Evolutionary conservation across 176 grass and related monocot species (phyloP).

Genomic region (Echinochloa phyllopogon): DNA sequence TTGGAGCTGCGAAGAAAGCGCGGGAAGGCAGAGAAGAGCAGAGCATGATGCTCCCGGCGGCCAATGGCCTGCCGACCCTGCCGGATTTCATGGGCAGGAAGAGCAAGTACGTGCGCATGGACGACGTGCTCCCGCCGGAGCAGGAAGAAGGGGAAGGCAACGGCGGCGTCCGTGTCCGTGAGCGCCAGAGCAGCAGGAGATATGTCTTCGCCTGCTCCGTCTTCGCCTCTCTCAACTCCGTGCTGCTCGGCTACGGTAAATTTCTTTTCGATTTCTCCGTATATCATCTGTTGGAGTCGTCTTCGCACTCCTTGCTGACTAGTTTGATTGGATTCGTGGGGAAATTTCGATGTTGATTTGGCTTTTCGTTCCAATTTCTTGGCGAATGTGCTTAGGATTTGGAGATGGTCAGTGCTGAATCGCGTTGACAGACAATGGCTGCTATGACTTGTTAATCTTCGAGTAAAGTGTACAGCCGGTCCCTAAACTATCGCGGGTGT

Average conservation of each 20-base stretch:
- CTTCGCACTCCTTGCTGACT: not conserved
- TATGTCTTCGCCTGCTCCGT: constrained; percentile 76
- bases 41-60: constrained; percentile 32
- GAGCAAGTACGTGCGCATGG: constrained; percentile 60
- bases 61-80: not conserved
- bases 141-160: constrained; percentile 18
- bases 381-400: constrained; percentile 4
- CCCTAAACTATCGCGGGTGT: too few relatives aligned
- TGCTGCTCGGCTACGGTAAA: constrained; percentile 90
- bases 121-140: constrained; percentile 45
- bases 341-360: not conserved
- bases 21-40: not conserved
- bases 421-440: constrained; percentile 7
- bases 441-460: not conserved
- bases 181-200: constrained; percentile 49
- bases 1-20: not conserved
- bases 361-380: not conserved
- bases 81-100: constrained; percentile 37
- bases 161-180: constrained; percentile 10
- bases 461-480: too few relatives aligned
- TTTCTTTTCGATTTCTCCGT: too few relatives aligned
- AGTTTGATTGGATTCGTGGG: not conserved
- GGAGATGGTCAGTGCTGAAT: not conserved
- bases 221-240: constrained; percentile 86
- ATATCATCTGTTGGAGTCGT: not conserved